A percentile compares a stretch with the other conserved stretches of the same genome.
Evolutionary conservation across 257 asterid species (phyloP).

Genomic region (Mentha longifolia): DNA sequence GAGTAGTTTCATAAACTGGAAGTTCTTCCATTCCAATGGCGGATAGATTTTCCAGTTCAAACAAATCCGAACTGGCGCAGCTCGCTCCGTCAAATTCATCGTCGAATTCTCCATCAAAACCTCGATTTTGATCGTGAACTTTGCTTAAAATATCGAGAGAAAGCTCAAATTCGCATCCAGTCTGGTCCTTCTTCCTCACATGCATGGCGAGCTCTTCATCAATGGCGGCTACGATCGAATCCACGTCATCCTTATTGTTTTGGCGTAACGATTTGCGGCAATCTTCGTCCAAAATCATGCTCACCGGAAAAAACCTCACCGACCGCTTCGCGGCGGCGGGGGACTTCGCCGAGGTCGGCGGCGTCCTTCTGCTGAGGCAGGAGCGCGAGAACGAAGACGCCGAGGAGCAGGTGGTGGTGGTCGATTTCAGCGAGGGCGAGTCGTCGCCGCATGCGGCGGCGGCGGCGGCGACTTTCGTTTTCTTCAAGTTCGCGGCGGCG

Average conservation of each 20-base stretch:
- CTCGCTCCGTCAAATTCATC: slow-evolving; percentile 53
- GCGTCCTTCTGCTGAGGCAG: slow-evolving; percentile 63
- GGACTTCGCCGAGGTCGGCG: slow-evolving; percentile 47
- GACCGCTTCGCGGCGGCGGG: slow-evolving; percentile 53
- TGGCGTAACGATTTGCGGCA: slow-evolving; percentile 44
- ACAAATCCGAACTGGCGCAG: slow-evolving; percentile 75
- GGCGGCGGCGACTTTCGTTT: slow-evolving; percentile 45
- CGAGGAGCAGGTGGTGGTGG: slow-evolving; percentile 66
- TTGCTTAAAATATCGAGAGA: slow-evolving; percentile 18
- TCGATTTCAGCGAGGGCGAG: slow-evolving; percentile 45
- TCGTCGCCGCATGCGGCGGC: too few species aligned
- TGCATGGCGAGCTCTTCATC: slow-evolving; percentile 52
- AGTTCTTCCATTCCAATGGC: slow-evolving; percentile 69
- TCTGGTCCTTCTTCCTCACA: slow-evolving; percentile 42
- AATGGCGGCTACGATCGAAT: slow-evolving; percentile 28
- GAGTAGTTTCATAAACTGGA: slow-evolving; percentile 77
- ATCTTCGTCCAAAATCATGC: slow-evolving; percentile 58
- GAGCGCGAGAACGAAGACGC: slow-evolving; percentile 79
- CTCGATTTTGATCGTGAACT: slow-evolving; percentile 28
- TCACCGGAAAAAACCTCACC: slow-evolving; percentile 59
- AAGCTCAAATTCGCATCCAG: slow-evolving; percentile 14
- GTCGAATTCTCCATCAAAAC: slow-evolving; percentile 31
- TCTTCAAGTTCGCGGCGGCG: slow-evolving; percentile 58
- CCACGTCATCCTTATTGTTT: slow-evolving; percentile 6
- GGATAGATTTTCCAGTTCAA: slow-evolving; percentile 69